Evolutionary conservation across 108 stramenopile genomes (phyloP).

Genomic region (Fragilariopsis cylindrus): DNA sequence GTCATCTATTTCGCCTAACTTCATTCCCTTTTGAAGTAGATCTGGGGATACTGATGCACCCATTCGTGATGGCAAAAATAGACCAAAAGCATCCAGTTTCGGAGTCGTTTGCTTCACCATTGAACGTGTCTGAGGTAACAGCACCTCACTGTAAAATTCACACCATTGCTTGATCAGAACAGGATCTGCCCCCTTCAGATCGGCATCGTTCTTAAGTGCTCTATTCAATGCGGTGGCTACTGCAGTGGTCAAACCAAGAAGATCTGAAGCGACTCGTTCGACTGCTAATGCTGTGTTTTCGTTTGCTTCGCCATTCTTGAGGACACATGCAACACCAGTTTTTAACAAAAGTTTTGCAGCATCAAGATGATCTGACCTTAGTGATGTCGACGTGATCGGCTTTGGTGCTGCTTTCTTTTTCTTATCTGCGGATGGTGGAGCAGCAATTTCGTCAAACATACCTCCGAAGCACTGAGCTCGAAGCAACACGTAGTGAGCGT

Average conservation of each 20-base stretch:
- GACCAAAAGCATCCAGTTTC: slow-evolving; percentile 81
- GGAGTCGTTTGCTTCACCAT: slow-evolving; percentile 84
- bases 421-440: slow-evolving; percentile 26
- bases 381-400: slow-evolving; percentile 62
- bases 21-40: slow-evolving; percentile 75
- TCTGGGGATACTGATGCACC: slow-evolving; percentile 73
- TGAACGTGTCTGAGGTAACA: slow-evolving; percentile 74
- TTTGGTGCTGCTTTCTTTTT: slow-evolving; percentile 48
- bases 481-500: slow-evolving; percentile 88
- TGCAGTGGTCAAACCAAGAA: slow-evolving; percentile 76
- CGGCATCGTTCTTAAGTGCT: slow-evolving; percentile 56
- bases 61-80: slow-evolving; percentile 85
- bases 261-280: slow-evolving; percentile 85
- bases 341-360: slow-evolving; percentile 81
- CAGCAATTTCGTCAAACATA: slow-evolving; percentile 82
- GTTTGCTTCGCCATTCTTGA: slow-evolving; percentile 85
- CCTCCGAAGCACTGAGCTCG: slow-evolving; percentile 90
- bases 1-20: slow-evolving; percentile 45
- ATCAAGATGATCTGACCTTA: slow-evolving; percentile 80
- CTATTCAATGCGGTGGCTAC: slow-evolving; percentile 75
- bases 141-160: slow-evolving; percentile 80
- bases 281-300: slow-evolving; percentile 88
- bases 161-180: slow-evolving; percentile 79
- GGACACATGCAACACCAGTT: slow-evolving; percentile 79
- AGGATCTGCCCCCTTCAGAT: slow-evolving; percentile 50